Base-by-base conservation (phyloP, 129 eudicot genomes). In the Smallanthus sonchifolius region DNA sequence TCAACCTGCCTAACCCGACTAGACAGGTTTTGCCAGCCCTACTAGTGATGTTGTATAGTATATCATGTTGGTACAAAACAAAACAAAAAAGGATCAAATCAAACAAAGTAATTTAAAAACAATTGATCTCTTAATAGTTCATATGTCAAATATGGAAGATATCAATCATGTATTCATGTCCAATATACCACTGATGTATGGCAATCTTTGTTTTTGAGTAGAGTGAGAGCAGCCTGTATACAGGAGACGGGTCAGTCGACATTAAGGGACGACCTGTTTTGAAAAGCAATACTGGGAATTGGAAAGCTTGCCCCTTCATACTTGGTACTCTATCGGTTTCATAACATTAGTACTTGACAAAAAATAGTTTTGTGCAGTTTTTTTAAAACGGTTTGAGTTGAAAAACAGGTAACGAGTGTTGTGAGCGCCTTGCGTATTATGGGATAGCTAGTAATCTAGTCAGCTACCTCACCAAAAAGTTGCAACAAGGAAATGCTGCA, bases 241-340 rank as follows among this genome's bases (percentile, higher is more conserved):
- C 96, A 10, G 88, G 92, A 73, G 96, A 89, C 70, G 92, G 92
- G 34, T 83, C 92, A n/a, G 88, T 83, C 16, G 90, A 89, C 73
- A 56, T 84, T 44, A 85, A 87, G 62, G 92, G 92, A 20, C 84
- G 76, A 43, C 92, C 88, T 35, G 92, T 84, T 40, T 66, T 84
- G 67, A 89, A 81, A 74, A 87, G 87, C 65, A 83, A 87, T 14
- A 89, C 96, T 6, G 96, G 96, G 64, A 89, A 80, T 51, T 89
- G 96, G 96, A 89, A 81, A 84, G 96, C 96, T 15, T 89, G 92
- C 82, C 90, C 90, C 54, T 89, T 80, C 42, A 89, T 89, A 84
- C 88, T 89, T 65, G 96, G 96, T 89, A 77, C 8, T 65, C 16
- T 19, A 10, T 19, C 9, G 7, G 13, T 35, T 9, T 55, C 30